Base-by-base conservation (phyloP, 2,329 filamentous ascomycete species). In the Geoglossum cookeanum region DNA sequence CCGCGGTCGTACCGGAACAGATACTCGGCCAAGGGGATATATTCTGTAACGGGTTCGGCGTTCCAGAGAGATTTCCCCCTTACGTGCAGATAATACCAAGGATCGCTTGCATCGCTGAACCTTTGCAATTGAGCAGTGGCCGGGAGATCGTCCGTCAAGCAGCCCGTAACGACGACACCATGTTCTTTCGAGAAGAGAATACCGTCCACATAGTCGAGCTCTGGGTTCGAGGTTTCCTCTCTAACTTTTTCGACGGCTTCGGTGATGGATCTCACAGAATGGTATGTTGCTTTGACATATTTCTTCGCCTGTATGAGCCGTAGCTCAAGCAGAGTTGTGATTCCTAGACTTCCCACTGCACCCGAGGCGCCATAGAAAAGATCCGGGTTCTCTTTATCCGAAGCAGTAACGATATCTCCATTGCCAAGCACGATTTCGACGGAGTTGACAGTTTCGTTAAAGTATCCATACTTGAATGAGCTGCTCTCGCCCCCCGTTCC, bases 1-100 rank as follows among this genome's bases (percentile, higher is more conserved):
- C 78, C 81, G 1, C 81, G 72, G 63, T 84, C 80, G 63, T 84
- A 80, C 4, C 78, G 73, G 63, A 81, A 81, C 4, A 81, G 69
- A 61, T 81, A 81, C 52, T 78, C 75, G 5, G 68, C 65, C 0
- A 76, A 62, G 0, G 75, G 75, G 1, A 77, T 70, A 1, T 65
- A 63, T 61, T 76, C 74, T 8, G 61, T 64, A 4, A 58, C 53
- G 47, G 65, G 62, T 3, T 51, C 48, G 3, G 33, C 57, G 48
- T 4, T 51, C 4, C 47, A 59, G 8, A 57, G 60, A 4, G 64
- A 62, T 6, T 29, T 58, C 5, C 73, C 67, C 61, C 78, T 68
- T 1, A 78, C 83, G 61, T 85, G 83, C 2, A 87, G 70, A 59
- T 87, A 88, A 64, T 86, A 87, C 85, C 84, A 89, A 0, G 81